Percentiles rank a stretch among this genome's conserved stretches.
Conservation (phyloP, 2,329 filamentous ascomycete species). For the Cercospora citrullina region DNA sequence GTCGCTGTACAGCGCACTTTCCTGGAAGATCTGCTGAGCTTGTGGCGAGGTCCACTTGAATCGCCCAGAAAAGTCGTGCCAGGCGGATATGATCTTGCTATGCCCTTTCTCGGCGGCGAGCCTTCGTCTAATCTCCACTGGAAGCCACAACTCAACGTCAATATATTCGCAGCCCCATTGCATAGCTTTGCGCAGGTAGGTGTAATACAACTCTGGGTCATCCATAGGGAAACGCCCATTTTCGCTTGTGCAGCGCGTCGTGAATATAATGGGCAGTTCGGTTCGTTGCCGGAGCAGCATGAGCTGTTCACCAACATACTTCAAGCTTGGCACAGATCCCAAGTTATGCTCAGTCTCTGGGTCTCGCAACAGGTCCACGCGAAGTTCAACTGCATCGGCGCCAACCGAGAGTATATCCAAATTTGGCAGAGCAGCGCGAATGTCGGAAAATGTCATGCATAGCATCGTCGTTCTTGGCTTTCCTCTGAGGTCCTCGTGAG, state of each 20-base stretch:
- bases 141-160: conserved; percentile 84
- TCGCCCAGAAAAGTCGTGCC: conserved; percentile 81
- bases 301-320: conserved; percentile 82
- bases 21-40: conserved; percentile 69
- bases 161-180: conserved; percentile 91
- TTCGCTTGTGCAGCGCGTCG: conserved; percentile 76
- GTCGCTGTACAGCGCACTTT: conserved; percentile 73
- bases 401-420: conserved; percentile 85
- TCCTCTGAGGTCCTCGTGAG: conserved; percentile 73
- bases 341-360: conserved; percentile 62
- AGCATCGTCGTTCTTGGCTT: conserved; percentile 82
- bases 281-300: conserved; percentile 81
- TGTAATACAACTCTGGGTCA: conserved; percentile 70
- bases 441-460: conserved; percentile 84
- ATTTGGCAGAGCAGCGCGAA: conserved; percentile 78
- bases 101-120: conserved; percentile 71
- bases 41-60: conserved; percentile 79
- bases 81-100: conserved; percentile 87
- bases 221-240: conserved; percentile 86
- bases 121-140: conserved; percentile 68
- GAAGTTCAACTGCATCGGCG: conserved; percentile 79
- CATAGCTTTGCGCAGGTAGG: conserved; percentile 78
- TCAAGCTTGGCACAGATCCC: conserved; percentile 70
- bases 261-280: conserved; percentile 88
- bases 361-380: conserved; percentile 78